Conservation (phyloP, 148 eudicot species). For the Dianthus caryophyllus region DNA sequence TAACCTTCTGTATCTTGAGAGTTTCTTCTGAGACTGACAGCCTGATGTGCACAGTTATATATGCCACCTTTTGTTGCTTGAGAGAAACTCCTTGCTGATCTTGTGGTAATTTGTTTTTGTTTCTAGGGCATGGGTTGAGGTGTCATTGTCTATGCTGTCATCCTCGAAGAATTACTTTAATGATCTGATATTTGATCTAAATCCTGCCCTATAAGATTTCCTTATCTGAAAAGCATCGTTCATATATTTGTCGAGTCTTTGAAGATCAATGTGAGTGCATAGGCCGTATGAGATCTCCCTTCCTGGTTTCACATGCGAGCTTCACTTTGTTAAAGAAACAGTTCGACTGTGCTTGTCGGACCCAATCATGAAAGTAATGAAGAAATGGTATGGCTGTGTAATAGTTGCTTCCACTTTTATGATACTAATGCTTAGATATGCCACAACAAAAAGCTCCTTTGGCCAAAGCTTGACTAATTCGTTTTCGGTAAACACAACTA, state of each 20-base stretch:
- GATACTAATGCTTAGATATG: conserved; percentile 56
- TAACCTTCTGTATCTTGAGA: too few species aligned
- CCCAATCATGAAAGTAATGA: conserved; percentile 52
- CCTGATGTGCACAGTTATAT: too few species aligned
- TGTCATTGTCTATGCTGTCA: background rate
- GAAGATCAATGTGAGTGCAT: conserved; percentile 4
- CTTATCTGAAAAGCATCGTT: conserved; percentile 3
- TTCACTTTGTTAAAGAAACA: conserved; percentile 11
- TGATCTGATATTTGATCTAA: conserved; percentile 1
- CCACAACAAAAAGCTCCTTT: conserved; percentile 45
- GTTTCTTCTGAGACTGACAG: too few species aligned
- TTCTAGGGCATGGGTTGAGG: conserved; percentile 26
- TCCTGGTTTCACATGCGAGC: conserved; percentile 2
- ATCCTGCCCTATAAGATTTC: background rate
- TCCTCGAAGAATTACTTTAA: conserved; percentile 11
- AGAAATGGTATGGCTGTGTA: conserved; percentile 68
- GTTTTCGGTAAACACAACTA: conserved; percentile 38
- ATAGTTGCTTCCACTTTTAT: conserved; percentile 53
- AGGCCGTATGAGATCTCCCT: conserved; percentile 16
- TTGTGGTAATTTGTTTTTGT: conserved; percentile 5
- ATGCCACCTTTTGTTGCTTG: background rate
- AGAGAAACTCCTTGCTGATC: background rate
- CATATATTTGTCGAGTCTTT: background rate
- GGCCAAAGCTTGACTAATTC: conserved; percentile 41
- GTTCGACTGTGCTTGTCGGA: conserved; percentile 8